Evolutionary conservation across 768 basidiomycete species (phyloP).

Genomic region (Phylloporus sp.): DNA sequence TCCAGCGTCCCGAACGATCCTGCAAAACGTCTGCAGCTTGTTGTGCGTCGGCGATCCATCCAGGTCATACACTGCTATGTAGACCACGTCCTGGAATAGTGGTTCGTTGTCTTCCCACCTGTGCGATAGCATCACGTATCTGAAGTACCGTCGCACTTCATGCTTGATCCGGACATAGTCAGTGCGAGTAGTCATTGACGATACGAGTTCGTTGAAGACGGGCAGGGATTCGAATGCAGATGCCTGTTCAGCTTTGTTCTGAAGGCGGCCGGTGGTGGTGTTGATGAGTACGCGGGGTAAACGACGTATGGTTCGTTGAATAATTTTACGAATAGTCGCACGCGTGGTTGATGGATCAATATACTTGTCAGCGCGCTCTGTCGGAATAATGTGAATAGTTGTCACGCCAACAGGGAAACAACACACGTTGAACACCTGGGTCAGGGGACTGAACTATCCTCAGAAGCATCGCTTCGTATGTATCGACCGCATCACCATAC

Average conservation of each 20-base stretch:
- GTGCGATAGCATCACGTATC: constrained; percentile 2
- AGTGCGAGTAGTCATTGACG: not conserved
- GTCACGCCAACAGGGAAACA: not conserved
- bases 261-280: not conserved
- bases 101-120: not conserved
- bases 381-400: not conserved
- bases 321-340: not conserved
- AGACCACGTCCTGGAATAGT: not conserved
- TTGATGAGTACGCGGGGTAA: not conserved
- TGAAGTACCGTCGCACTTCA: not conserved
- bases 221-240: not conserved
- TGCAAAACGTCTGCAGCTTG: not conserved
- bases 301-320: not conserved
- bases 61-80: not conserved
- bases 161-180: not conserved
- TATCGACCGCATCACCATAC: not conserved
- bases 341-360: not conserved
- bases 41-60: not conserved
- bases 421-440: not conserved
- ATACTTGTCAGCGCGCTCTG: not conserved
- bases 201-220: not conserved
- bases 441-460: not conserved
- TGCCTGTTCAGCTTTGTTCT: not conserved
- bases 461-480: not conserved
- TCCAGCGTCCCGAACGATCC: not conserved